phyloP scores from a whole-genome alignment of 2,329 filamentous ascomycete species.

The Teratosphaeria pseudoeucalypti region DNA sequence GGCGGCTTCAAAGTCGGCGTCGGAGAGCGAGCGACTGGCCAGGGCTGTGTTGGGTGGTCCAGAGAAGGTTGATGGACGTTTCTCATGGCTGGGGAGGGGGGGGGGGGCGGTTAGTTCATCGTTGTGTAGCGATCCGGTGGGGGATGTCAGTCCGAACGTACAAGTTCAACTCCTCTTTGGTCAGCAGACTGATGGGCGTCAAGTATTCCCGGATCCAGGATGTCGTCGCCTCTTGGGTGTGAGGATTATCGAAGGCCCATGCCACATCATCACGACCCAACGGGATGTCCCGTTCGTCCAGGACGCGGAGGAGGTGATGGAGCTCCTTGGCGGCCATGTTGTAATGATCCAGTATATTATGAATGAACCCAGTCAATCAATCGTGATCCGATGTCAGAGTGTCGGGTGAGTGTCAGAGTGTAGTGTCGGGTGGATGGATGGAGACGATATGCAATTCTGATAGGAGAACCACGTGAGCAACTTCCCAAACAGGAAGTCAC shows the following conservation, averaged over 20 bases:
- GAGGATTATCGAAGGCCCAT: conserved; percentile 35
- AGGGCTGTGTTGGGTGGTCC: background rate
- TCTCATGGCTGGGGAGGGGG: background rate
- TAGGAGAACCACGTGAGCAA: background rate
- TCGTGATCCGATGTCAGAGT: too few species aligned
- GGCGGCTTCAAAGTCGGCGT: conserved; percentile 51
- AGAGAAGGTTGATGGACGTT: background rate
- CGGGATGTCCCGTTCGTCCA: conserved; percentile 35
- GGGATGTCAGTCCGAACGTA: conserved; percentile 17
- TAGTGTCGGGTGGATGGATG: too few species aligned
- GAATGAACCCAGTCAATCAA: too few species aligned
- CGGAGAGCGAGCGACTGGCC: conserved; percentile 38
- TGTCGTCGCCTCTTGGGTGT: conserved; percentile 30
- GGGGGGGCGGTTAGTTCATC: background rate
- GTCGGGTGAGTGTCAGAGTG: too few species aligned
- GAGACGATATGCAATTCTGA: background rate
- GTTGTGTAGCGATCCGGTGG: background rate
- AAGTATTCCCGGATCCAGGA: conserved; percentile 40
- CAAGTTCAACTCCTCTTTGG: conserved; percentile 39
- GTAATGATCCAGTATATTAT: background rate
- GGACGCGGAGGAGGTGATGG: conserved; percentile 32
- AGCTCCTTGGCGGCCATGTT: conserved; percentile 9
- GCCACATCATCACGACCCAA: conserved; percentile 38
- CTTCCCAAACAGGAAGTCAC: background rate
- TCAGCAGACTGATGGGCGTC: conserved; percentile 36